phyloP scores from a whole-genome alignment of 306 rosid species.

The Chamaecrista fasciculata region DNA sequence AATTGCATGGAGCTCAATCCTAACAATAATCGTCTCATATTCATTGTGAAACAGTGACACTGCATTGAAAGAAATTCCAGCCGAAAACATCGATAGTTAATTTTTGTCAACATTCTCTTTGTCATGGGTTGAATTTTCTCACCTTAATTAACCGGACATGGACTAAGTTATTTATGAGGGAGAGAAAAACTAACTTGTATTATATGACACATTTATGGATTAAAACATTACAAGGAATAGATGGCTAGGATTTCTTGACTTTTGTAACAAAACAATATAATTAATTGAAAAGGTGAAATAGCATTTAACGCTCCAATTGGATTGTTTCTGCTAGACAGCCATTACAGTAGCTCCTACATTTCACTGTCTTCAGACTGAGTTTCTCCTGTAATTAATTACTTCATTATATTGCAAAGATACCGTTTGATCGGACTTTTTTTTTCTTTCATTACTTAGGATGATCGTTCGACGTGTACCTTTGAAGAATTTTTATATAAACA shows the following conservation, averaged over 20 bases:
- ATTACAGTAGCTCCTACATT: neutral
- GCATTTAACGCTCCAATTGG: neutral
- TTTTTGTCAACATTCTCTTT: neutral
- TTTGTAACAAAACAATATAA: too few relatives aligned
- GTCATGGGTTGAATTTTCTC: neutral
- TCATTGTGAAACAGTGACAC: too few relatives aligned
- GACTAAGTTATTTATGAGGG: neutral
- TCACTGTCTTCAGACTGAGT: neutral
- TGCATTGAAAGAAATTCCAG: too few relatives aligned
- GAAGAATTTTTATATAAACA: too few relatives aligned
- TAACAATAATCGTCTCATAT: too few relatives aligned
- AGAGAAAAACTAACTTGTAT: neutral
- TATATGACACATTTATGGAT: neutral
- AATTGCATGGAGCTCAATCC: too few relatives aligned
- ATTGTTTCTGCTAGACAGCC: neutral
- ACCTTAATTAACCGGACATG: neutral
- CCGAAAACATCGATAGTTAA: too few relatives aligned
- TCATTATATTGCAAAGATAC: too few relatives aligned
- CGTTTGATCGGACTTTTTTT: too few relatives aligned
- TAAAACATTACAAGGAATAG: neutral
- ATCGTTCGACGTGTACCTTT: too few relatives aligned
- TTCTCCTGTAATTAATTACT: neutral
- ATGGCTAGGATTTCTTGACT: neutral
- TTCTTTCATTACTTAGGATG: too few relatives aligned
- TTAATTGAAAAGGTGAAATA: too few relatives aligned